These are phyloP conservation scores for Colletotrichum lini DNA, from an alignment of 2,329 filamentous ascomycete genomes.

Conservation along the genomic window DNA sequence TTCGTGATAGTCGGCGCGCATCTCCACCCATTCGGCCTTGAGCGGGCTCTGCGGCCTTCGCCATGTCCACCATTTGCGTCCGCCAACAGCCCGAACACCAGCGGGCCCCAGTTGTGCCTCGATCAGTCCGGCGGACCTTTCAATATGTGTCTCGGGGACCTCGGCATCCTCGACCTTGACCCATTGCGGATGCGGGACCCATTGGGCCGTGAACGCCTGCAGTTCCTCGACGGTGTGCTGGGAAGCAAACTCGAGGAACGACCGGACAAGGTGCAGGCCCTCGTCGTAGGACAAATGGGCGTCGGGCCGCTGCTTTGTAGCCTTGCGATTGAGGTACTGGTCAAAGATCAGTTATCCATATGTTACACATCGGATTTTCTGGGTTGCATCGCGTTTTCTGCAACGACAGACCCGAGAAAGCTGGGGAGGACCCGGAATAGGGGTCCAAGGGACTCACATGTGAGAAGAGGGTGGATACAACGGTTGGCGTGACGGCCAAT, in stretches of 20 bases:
- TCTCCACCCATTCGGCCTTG: slow-evolving; percentile 95
- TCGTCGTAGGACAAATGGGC: slow-evolving; percentile 95
- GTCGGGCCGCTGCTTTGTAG: slow-evolving; percentile 83
- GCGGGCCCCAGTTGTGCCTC: slow-evolving; percentile 82
- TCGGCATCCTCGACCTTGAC: slow-evolving; percentile 80
- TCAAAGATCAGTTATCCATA: background rate
- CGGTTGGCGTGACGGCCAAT: slow-evolving; percentile 87
- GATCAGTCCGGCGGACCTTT: slow-evolving; percentile 76
- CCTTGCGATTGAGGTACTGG: slow-evolving; percentile 86
- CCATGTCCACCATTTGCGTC: slow-evolving; percentile 93
- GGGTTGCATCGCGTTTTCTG: slow-evolving; percentile 15
- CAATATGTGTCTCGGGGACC: slow-evolving; percentile 76
- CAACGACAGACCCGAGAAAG: slow-evolving; percentile 8
- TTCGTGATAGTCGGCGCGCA: slow-evolving; percentile 84
- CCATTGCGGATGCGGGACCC: slow-evolving; percentile 92
- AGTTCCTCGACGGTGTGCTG: slow-evolving; percentile 94
- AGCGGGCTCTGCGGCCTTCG: slow-evolving; percentile 76
- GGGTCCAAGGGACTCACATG: slow-evolving; percentile 72
- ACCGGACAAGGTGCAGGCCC: slow-evolving; percentile 87
- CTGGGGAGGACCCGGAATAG: slow-evolving; percentile 11
- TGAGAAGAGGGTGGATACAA: slow-evolving; percentile 87
- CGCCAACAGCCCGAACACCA: slow-evolving; percentile 83
- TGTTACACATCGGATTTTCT: background rate
- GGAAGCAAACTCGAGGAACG: slow-evolving; percentile 87
- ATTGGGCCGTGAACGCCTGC: slow-evolving; percentile 91